Conservation (phyloP, 179 eudicot species). For the Silene vulgaris region DNA sequence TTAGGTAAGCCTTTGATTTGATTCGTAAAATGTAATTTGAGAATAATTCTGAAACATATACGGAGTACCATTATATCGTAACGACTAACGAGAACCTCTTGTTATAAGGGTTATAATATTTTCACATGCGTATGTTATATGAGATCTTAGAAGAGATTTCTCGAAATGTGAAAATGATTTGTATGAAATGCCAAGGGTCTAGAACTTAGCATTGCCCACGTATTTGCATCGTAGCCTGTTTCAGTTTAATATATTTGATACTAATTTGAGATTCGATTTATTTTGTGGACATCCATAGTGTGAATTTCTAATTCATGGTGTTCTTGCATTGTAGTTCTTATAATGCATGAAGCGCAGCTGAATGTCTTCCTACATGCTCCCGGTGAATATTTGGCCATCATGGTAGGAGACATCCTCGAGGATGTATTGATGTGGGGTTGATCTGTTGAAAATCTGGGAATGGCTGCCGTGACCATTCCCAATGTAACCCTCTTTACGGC, state of each 20-base stretch:
- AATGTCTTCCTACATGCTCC: not conserved
- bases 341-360: not conserved
- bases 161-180: too few relatives aligned
- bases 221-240: too few relatives aligned
- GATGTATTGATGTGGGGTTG: not conserved
- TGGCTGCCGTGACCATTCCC: not conserved
- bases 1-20: too few relatives aligned
- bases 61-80: too few relatives aligned
- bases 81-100: too few relatives aligned
- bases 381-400: not conserved
- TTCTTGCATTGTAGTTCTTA: conserved; percentile 2
- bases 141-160: too few relatives aligned
- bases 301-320: not conserved
- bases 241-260: not conserved
- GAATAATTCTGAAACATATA: too few relatives aligned
- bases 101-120: too few relatives aligned
- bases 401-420: not conserved
- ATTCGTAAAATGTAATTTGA: too few relatives aligned
- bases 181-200: too few relatives aligned
- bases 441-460: not conserved
- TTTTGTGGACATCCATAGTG: not conserved
- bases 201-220: too few relatives aligned
- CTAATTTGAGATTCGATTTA: not conserved
- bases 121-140: too few relatives aligned
- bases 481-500: not conserved